Percentiles rank a stretch among this genome's conserved stretches.
phyloP scores from a whole-genome alignment of 345 rosid species.

The Physaria fendleri region DNA sequence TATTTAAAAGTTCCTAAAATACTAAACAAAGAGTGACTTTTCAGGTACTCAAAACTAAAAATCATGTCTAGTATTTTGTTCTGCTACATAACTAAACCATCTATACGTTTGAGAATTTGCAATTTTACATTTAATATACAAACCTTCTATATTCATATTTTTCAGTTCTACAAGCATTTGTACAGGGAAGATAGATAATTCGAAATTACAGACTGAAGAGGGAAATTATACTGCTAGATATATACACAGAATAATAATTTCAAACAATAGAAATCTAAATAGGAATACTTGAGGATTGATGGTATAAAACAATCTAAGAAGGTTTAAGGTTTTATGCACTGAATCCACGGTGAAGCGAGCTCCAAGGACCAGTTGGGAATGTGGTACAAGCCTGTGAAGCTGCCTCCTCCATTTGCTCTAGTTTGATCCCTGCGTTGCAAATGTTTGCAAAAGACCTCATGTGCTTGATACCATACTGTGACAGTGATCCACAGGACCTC shows the following conservation, averaged over 20 bases:
- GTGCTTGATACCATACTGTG: conserved; percentile 96
- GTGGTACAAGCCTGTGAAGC: conserved; percentile 78
- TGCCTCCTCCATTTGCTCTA: conserved; percentile 69
- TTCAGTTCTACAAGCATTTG: conserved; percentile 7
- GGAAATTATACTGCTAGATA: conserved; percentile 3
- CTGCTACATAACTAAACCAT: conserved; percentile 1
- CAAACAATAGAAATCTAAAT: neutral
- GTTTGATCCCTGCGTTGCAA: conserved; percentile 72
- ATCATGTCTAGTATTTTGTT: no score
- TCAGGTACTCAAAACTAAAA: no score
- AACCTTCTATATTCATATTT: conserved; percentile 7
- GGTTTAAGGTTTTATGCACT: conserved; percentile 47
- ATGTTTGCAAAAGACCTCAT: conserved; percentile 88
- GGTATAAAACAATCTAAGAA: neutral
- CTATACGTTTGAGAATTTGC: conserved; percentile 3
- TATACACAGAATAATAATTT: conserved; percentile 1
- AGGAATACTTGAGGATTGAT: conserved; percentile 2
- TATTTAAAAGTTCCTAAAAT: conserved; percentile 45
- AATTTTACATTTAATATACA: neutral
- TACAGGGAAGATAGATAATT: neutral
- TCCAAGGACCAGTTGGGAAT: conserved; percentile 70
- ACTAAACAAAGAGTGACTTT: conserved; percentile 54
- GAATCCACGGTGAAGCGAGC: conserved; percentile 76
- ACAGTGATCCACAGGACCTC: conserved; percentile 74
- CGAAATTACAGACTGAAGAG: conserved; percentile 5